Evolutionary conservation across 176 grass and related monocot genomes (phyloP).

Genomic region (Oryza nivara): DNA sequence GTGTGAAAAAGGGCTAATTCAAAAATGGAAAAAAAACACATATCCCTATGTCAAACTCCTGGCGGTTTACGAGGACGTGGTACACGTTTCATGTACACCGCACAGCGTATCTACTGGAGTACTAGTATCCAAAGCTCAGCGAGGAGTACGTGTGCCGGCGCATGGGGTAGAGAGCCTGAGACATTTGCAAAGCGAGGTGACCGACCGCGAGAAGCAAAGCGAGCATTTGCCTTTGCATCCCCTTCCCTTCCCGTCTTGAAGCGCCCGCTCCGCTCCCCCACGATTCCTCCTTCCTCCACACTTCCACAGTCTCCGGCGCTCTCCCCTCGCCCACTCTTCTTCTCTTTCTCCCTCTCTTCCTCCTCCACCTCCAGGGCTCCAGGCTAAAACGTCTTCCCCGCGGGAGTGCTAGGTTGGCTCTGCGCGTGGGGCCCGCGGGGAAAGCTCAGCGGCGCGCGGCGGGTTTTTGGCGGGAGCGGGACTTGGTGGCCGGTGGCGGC

Average conservation of each 20-base stretch:
- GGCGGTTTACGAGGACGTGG: too few relatives aligned
- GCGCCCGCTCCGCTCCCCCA: background rate
- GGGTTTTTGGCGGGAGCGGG: background rate
- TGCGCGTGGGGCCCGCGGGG: background rate
- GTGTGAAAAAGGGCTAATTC: too few relatives aligned
- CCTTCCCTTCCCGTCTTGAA: background rate
- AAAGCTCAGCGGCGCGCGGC: background rate
- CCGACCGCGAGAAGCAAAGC: background rate
- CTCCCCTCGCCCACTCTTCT: background rate
- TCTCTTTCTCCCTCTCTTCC: background rate
- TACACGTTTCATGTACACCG: too few relatives aligned
- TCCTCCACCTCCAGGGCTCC: too few relatives aligned
- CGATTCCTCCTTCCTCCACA: background rate
- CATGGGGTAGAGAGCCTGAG: too few relatives aligned
- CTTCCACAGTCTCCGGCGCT: too few relatives aligned
- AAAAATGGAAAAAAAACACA: too few relatives aligned
- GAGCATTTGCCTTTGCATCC: background rate
- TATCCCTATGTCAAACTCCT: too few relatives aligned
- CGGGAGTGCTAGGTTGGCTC: background rate
- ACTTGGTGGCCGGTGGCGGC: background rate
- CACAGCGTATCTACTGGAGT: too few relatives aligned
- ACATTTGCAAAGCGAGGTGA: background rate
- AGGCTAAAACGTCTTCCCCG: background rate
- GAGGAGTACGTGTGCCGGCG: too few relatives aligned
- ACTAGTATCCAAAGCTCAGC: too few relatives aligned